These are phyloP conservation scores for Cyberlindnera saturnus DNA, from an alignment of 805 yeast genomes.

Conservation along the genomic window DNA sequence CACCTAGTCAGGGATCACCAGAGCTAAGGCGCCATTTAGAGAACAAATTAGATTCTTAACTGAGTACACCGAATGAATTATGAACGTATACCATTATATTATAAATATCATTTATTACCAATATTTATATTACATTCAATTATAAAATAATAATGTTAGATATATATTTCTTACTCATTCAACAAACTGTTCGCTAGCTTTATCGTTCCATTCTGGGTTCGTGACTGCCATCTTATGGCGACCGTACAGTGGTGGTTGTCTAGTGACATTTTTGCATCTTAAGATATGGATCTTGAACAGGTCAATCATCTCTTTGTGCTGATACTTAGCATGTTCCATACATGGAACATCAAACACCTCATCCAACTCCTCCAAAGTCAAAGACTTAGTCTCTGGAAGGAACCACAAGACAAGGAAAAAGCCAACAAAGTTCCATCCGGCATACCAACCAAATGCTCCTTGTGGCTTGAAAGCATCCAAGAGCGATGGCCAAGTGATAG, in stretches of 20 bases:
- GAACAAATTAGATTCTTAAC: no score
- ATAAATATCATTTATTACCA: no score
- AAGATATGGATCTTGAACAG: constrained; percentile 42
- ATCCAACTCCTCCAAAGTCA: constrained; percentile 66
- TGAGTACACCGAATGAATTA: no score
- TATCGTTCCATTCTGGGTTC: constrained; percentile 56
- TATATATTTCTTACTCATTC: constrained; percentile 26
- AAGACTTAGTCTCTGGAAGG: constrained; percentile 61
- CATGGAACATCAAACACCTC: constrained; percentile 62
- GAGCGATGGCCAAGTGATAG: constrained; percentile 78
- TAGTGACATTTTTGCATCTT: constrained; percentile 37
- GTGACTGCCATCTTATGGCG: constrained; percentile 57
- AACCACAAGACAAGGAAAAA: constrained; percentile 66
- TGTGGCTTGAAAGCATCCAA: constrained; percentile 60
- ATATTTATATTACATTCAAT: no score
- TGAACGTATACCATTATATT: no score
- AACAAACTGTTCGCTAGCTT: constrained; percentile 46
- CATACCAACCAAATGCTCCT: constrained; percentile 88
- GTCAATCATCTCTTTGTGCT: constrained; percentile 34
- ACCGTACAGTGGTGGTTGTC: constrained; percentile 50
- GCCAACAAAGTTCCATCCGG: constrained; percentile 74
- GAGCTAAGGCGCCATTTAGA: no score
- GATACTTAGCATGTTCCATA: constrained; percentile 46
- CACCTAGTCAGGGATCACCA: no score
- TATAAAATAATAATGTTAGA: no score